Evolutionary conservation across 2,329 filamentous ascomycete species (phyloP), one percentile per base, ranked within the genome.

Genomic region (Xylariales sp.): DNA sequence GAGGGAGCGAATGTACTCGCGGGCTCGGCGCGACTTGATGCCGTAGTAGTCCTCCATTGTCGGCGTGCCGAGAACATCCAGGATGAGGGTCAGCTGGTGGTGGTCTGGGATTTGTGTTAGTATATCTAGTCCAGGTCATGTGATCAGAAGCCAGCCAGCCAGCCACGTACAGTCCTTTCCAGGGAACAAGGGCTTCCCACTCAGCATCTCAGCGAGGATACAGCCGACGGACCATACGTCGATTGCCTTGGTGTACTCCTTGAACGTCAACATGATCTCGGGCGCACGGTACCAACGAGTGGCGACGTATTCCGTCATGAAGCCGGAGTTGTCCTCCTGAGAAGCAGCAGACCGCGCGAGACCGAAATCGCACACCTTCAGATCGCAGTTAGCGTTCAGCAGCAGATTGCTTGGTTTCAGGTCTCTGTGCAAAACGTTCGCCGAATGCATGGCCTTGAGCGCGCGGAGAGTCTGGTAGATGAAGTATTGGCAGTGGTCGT

Each of bases 11-110:
- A 98, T 98, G 71, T 98, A 98, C 69, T 98, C 93, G 51, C 93
- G 82, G 38, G 93, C 93, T 58, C 93, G 88, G 51, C 93, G 86
- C 40, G 93, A 97, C 72, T 98, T 98, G 79, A 98, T 98, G 51
- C 93, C 93, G 58, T 98, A 98, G 77, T 98, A 98, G 64, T 98
- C 93, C 65, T 98, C 93, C 93, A 98, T 98, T 10, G 93, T 98
- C 3, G 93, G 93, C 3, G 93, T 98, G 50, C 93, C 93, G 45
- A 98, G 84, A 38, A 98, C 91, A 56, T 98, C 93, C 52, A 98
- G 76, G 59, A 98, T 98, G 48, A 98, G 76, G 5, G 93, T 98
- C 56, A 98, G 73, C 69, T 98, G 93, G 70, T 98, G 93, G 68
- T 98, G 93, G 63, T 98, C 88, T 95, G 53, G 9, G 4, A 16